Base-by-base conservation (phyloP, 768 basidiomycete species). In the Strobilomyces dryophilus region DNA sequence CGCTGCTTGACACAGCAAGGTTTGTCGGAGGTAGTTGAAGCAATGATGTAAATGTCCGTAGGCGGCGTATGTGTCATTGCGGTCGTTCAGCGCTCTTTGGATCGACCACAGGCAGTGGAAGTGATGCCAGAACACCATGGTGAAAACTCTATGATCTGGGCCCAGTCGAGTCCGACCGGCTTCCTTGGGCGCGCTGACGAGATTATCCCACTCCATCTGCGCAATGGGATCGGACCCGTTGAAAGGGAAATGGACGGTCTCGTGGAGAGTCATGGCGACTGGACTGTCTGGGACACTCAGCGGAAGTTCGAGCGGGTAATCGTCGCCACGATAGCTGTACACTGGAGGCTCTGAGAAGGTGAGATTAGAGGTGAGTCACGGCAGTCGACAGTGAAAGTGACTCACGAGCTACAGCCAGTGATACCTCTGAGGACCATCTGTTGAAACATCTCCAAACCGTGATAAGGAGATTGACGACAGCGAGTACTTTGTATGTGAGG, bases 101-200 rank as follows among this genome's bases (percentile, higher is more conserved):
- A 58, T 54, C 4, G 51, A 58, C 57, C 57, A 58, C 18, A 54
- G 18, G 31, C 57, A 58, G 24, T 58, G 57, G 35, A 59, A 42
- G 8, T 59, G 47, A 12, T 59, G 57, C 47, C 51, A 54, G 47
- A 49, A 58, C 8, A 39, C 40, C 35, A 55, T 9, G 8, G 47
- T 59, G 45, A 59, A 54, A 29, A 58, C 5, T 26, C 52, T 37
- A 15, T 59, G 40, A 15, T 58, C 57, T 37, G 57, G 57, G 8
- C 57, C 57, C 5, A 59, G 57, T 14, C 57, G 57, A 2, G 40
- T 44, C 6, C 57, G 51, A 21, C 57, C 52, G 5, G 43, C 39
- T 8, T 60, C 57, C 12, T 47, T 49, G 1, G 52, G 57, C 2
- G 52, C 44, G 1, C 14, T 54, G 47, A 58, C 52, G 42, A 58